These are phyloP conservation scores for Simmondsia chinensis DNA, from an alignment of 148 eudicot genomes.

Conservation along the genomic window DNA sequence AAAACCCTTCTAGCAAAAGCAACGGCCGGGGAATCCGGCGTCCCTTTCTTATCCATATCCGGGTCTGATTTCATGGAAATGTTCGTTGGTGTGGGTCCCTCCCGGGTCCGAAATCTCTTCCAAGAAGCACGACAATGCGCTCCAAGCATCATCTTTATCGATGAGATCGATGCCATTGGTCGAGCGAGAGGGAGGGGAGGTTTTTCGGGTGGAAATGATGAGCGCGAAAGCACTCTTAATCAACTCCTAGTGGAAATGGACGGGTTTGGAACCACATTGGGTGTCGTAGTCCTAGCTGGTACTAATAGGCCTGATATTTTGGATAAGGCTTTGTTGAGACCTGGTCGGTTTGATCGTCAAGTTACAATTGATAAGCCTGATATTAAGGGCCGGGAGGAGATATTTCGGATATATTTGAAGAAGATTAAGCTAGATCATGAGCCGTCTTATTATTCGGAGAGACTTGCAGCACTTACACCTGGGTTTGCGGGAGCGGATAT, in stretches of 20 bases:
- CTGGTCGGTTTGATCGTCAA: constrained; percentile 85
- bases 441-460: constrained; percentile 64
- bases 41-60: constrained; percentile 78
- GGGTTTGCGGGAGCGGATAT: constrained; percentile 97
- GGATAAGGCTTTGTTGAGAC: constrained; percentile 85
- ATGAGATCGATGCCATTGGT: constrained; percentile 94
- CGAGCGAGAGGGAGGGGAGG: constrained; percentile 87
- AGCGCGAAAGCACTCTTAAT: constrained; percentile 83
- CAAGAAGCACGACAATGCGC: constrained; percentile 87
- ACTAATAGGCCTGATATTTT: constrained; percentile 83
- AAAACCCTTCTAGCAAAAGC: constrained; percentile 93
- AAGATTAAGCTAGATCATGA: constrained; percentile 74
- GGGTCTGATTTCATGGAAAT: constrained; percentile 96
- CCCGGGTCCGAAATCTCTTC: constrained; percentile 83
- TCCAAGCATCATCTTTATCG: constrained; percentile 85
- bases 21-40: constrained; percentile 95
- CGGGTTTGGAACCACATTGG: constrained; percentile 79
- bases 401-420: constrained; percentile 70
- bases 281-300: constrained; percentile 86
- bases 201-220: constrained; percentile 74
- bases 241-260: constrained; percentile 95
- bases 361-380: constrained; percentile 80
- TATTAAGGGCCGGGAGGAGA: constrained; percentile 85
- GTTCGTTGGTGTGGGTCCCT: constrained; percentile 98
- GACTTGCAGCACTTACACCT: constrained; percentile 85